Base-by-base conservation (phyloP, 129 eudicot species). In the Lactuca saligna region DNA sequence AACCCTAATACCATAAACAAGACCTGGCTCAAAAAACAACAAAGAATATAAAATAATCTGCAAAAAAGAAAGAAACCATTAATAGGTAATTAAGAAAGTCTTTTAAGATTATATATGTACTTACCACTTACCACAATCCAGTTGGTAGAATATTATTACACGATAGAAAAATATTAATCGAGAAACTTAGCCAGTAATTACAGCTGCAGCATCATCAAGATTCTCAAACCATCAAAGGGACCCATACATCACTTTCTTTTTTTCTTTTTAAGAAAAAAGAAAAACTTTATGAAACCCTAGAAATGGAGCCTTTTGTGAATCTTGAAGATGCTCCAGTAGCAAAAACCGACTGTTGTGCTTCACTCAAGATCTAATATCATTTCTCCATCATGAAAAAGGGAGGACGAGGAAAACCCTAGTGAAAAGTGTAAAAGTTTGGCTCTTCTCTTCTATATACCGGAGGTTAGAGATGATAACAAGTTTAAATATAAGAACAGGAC, bases 171-270 rank as follows among this genome's bases (percentile, higher is more conserved):
- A 15, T 20, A 44, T 44, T 58, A 35, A 54, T 64, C 35, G 31
- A 31, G 7, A 29, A 41, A 12, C 13, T 7, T 66, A 84, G 80
- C 67, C 80, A 82, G 75, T 76, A 53, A 66, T 77, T 86, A 83
- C 91, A 71, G 75, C 91, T 86, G 91, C 91, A 86, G 91, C 91
- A 86, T 82, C 91, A 86, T 86, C 91, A 86, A 82, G 91, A 86
- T 86, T 86, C 91, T 72, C 87, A 85, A 74, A 58, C 55, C 75
- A 50, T 35, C 57, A 69, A 75, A 50, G 68, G 72, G 68, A n/a
- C 74, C 66, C 69, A 57, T 34, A 68, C 54, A 54, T 14, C 42
- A 74, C 32, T 57, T 65, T 55, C 49, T 70, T 70, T 70, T 68
- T 54, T 65, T 51, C 57, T 50, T 32, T 46, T 70, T 62, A 34